phyloP scores from a whole-genome alignment of 139 green algal genomes.

The Chlorella sp. region DNA sequence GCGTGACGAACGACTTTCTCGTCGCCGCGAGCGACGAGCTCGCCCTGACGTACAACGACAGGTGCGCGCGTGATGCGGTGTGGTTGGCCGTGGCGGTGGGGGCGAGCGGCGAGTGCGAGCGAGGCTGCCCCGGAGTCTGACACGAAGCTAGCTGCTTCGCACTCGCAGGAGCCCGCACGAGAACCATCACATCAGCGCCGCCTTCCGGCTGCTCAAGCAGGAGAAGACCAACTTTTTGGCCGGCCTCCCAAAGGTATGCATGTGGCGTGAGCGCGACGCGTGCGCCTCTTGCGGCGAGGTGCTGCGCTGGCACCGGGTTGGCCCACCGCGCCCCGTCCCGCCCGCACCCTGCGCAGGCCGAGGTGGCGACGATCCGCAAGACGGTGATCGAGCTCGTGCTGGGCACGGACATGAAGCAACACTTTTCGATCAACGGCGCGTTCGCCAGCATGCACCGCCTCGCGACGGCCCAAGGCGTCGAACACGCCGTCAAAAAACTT shows the following conservation, averaged over 20 bases:
- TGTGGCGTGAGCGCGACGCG: too few relatives aligned
- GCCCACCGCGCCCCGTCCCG: too few relatives aligned
- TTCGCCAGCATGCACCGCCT: not conserved
- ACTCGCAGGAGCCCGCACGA: constrained; percentile 33
- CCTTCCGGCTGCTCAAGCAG: constrained; percentile 21
- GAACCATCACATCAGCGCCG: constrained; percentile 39
- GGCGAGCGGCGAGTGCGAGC: too few relatives aligned
- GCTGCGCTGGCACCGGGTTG: too few relatives aligned
- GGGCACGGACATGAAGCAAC: constrained; percentile 63
- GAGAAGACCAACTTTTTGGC: constrained; percentile 30
- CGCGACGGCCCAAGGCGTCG: too few relatives aligned
- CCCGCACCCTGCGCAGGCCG: too few relatives aligned
- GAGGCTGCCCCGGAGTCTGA: too few relatives aligned
- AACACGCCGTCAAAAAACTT: constrained; percentile 50
- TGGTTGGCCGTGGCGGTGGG: too few relatives aligned
- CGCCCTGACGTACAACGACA: constrained; percentile 48
- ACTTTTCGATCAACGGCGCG: constrained; percentile 50
- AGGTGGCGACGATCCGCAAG: constrained; percentile 26
- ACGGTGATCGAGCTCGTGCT: constrained; percentile 58
- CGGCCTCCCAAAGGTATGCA: constrained; percentile 9
- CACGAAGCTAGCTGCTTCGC: too few relatives aligned
- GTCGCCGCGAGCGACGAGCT: constrained; percentile 23
- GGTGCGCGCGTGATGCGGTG: not conserved
- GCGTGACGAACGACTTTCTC: constrained; percentile 50
- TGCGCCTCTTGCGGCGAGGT: too few relatives aligned